These are phyloP conservation scores for Blastocystis sp. DNA, from an alignment of 352 stramenopile species.

Conservation along the genomic window DNA sequence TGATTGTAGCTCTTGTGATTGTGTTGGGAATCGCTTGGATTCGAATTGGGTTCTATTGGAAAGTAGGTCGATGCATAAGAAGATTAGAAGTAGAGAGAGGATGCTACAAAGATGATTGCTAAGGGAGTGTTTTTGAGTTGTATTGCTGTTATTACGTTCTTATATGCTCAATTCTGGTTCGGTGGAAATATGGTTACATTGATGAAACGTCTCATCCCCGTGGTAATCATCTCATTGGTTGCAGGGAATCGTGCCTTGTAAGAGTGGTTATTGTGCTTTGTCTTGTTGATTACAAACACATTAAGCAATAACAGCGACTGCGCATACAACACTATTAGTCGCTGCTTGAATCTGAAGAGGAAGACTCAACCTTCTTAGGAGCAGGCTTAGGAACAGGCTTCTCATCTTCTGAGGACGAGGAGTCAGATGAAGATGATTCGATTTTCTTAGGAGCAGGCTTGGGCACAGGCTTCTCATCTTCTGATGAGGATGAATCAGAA, in stretches of 20 bases:
- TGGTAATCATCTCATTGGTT: constrained; percentile 20
- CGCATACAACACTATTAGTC: constrained; percentile 44
- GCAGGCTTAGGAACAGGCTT: constrained; percentile 46
- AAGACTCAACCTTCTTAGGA: constrained; percentile 41
- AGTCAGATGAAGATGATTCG: constrained; percentile 25
- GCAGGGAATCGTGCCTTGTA: constrained; percentile 57
- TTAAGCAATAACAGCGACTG: background rate
- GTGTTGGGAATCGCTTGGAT: background rate
- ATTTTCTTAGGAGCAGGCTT: constrained; percentile 60
- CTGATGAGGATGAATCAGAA: constrained; percentile 13
- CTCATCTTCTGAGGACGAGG: constrained; percentile 47
- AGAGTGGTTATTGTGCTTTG: constrained; percentile 12
- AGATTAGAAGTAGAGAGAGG: constrained; percentile 7
- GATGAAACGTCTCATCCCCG: constrained; percentile 28
- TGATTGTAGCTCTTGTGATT: background rate
- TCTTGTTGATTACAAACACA: constrained; percentile 45
- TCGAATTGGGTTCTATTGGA: background rate
- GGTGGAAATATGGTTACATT: constrained; percentile 43
- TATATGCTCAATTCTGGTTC: constrained; percentile 55
- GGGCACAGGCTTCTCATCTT: constrained; percentile 56
- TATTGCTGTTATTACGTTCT: constrained; percentile 11
- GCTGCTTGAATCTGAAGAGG: constrained; percentile 30
- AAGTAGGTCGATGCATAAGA: too few relatives aligned
- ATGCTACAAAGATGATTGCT: background rate
- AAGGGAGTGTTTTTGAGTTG: constrained; percentile 19